phyloP scores from a whole-genome alignment of 306 rosid species.

The Dalbergia cultrata region DNA sequence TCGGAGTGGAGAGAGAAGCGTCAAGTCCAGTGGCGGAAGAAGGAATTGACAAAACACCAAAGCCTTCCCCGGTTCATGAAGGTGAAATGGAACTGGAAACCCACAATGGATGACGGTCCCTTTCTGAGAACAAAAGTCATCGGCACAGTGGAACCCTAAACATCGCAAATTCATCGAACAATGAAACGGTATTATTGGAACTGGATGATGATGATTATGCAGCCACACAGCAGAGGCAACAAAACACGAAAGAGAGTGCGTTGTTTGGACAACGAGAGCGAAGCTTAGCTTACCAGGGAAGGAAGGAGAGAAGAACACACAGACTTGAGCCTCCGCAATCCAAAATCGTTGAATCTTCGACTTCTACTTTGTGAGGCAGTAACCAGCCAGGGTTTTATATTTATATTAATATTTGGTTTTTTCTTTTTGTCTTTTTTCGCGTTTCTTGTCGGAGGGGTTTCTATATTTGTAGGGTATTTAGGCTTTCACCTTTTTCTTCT shows the following conservation, averaged over 20 bases:
- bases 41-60: constrained; percentile 52
- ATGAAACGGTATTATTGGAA: neutral
- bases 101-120: constrained; percentile 46
- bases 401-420: neutral
- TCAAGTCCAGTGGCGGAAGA: constrained; percentile 70
- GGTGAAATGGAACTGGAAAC: constrained; percentile 46
- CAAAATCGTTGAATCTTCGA: neutral
- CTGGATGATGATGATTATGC: neutral
- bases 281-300: constrained; percentile 66
- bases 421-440: neutral
- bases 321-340: neutral
- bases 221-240: neutral
- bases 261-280: neutral
- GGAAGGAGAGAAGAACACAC: constrained; percentile 25
- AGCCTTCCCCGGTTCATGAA: constrained; percentile 64
- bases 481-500: no score
- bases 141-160: constrained; percentile 63
- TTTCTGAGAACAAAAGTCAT: constrained; percentile 56
- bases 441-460: neutral
- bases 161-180: constrained; percentile 42
- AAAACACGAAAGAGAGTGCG: no score
- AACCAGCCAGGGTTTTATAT: neutral
- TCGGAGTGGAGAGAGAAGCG: neutral
- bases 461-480: neutral
- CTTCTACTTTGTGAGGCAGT: rapidly evolving